A percentile compares a stretch with the other conserved stretches of the same genome.
Evolutionary conservation across 192 early-diverging fungal genomes (phyloP).

Genomic region (Ambispora gerdemannii): DNA sequence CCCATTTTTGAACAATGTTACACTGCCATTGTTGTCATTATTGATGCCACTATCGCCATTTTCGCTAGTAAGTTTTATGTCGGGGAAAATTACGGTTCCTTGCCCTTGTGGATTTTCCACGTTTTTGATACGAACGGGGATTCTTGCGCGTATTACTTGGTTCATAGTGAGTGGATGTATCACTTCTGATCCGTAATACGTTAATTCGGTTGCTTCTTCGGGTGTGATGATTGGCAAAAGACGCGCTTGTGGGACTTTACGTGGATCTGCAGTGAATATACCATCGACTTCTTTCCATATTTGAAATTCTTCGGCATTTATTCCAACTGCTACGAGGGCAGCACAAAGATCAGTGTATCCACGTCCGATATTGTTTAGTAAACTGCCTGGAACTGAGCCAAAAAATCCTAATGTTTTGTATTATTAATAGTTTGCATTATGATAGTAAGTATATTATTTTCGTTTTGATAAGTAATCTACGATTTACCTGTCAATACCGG

Average conservation of each 20-base stretch:
- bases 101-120: constrained; percentile 88
- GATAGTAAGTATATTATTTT: neutral
- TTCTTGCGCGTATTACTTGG: constrained; percentile 92
- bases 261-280: constrained; percentile 98
- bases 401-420: constrained; percentile 68
- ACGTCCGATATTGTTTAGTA: constrained; percentile 88
- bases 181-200: constrained; percentile 93
- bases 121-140: constrained; percentile 99
- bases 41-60: too few species aligned
- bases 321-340: constrained; percentile 87
- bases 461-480: neutral
- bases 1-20: constrained; percentile 50
- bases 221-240: constrained; percentile 91
- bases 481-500: constrained; percentile 84
- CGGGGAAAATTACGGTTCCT: constrained; percentile 93
- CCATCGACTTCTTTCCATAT: constrained; percentile 99
- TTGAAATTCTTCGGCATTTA: constrained; percentile 88
- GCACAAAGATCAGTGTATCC: constrained; percentile 98
- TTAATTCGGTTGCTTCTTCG: constrained; percentile 96
- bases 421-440: neutral
- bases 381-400: constrained; percentile 93
- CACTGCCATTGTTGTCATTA: too few species aligned
- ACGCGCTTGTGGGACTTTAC: constrained; percentile 85
- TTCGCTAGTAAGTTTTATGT: too few species aligned
- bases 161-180: constrained; percentile 99